These are phyloP conservation scores for Ophiosphaerella herpotricha DNA, from an alignment of 2,329 filamentous ascomycete species.

Conservation along the genomic window DNA sequence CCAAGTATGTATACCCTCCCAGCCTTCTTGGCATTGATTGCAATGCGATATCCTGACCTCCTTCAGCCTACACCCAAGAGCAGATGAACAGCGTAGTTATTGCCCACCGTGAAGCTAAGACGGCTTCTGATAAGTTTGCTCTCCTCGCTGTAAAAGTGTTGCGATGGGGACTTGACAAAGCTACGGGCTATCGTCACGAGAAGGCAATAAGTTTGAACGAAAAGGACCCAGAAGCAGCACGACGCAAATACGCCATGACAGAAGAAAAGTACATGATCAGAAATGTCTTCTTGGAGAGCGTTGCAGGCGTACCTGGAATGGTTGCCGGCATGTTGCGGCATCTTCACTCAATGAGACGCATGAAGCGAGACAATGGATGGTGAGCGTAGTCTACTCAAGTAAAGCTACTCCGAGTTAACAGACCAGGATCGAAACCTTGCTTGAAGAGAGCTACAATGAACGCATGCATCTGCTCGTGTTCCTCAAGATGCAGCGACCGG, in stretches of 20 bases:
- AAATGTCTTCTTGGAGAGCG: constrained; percentile 91
- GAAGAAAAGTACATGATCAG: constrained; percentile 88
- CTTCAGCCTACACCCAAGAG: constrained; percentile 68
- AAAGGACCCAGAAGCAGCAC: constrained; percentile 57
- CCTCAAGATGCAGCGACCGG: constrained; percentile 85
- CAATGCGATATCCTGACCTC: constrained; percentile 10
- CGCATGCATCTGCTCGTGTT: constrained; percentile 93
- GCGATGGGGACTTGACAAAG: constrained; percentile 79
- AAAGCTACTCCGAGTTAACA: constrained; percentile 9
- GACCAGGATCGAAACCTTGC: constrained; percentile 80
- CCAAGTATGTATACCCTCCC: constrained; percentile 39
- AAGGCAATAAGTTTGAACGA: constrained; percentile 49
- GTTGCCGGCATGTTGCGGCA: constrained; percentile 94
- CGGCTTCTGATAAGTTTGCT: constrained; percentile 77
- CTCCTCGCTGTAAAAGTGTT: constrained; percentile 76
- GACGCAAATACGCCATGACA: constrained; percentile 69
- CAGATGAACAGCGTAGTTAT: constrained; percentile 77
- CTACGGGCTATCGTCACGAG: constrained; percentile 79
- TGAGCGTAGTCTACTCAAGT: constrained; percentile 28
- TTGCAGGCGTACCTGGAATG: constrained; percentile 96
- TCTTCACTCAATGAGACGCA: constrained; percentile 77
- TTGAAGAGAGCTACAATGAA: constrained; percentile 91
- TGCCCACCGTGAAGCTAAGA: constrained; percentile 75
- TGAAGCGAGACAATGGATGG: constrained; percentile 94
- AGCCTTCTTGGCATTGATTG: too few species aligned